phyloP scores from a whole-genome alignment of 345 rosid genomes.

The Nephelium lappaceum region DNA sequence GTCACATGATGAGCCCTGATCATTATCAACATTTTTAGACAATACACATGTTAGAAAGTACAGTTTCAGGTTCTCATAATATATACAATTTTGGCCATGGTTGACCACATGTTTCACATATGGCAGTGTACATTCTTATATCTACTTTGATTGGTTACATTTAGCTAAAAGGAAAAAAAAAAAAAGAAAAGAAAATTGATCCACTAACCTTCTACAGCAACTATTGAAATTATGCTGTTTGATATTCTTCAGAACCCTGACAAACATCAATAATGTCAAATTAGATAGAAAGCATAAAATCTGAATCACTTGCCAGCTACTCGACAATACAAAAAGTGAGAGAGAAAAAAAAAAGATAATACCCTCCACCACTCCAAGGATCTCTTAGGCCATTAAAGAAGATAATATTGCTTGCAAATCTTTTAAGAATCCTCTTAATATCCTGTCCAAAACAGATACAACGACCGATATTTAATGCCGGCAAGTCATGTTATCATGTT shows the following conservation, averaged over 20 bases:
- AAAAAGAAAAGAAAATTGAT: neutral
- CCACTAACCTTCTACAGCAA: constrained; percentile 51
- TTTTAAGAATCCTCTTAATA: constrained; percentile 47
- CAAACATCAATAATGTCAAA: neutral
- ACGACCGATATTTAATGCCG: no score
- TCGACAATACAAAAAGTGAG: neutral
- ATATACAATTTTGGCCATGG: no score
- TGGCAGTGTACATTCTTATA: no score
- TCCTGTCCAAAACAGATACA: constrained; percentile 29
- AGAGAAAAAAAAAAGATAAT: neutral
- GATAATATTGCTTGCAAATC: constrained; percentile 62
- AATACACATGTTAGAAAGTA: neutral
- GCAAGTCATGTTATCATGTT: no score
- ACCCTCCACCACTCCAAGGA: constrained; percentile 82
- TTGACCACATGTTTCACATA: no score
- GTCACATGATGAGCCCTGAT: constrained; percentile 74
- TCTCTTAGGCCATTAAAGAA: constrained; percentile 77
- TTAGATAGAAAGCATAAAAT: neutral
- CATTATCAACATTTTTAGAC: neutral
- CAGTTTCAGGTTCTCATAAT: neutral
- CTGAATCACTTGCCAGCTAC: neutral
- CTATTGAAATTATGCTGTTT: constrained; percentile 50
- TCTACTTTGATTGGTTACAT: neutral
- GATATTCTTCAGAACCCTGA: constrained; percentile 61
- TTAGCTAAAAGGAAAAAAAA: no score